Evolutionary conservation across 1,284 basidiomycete species (phyloP).

Genomic region (Cryptococcus sp.): DNA sequence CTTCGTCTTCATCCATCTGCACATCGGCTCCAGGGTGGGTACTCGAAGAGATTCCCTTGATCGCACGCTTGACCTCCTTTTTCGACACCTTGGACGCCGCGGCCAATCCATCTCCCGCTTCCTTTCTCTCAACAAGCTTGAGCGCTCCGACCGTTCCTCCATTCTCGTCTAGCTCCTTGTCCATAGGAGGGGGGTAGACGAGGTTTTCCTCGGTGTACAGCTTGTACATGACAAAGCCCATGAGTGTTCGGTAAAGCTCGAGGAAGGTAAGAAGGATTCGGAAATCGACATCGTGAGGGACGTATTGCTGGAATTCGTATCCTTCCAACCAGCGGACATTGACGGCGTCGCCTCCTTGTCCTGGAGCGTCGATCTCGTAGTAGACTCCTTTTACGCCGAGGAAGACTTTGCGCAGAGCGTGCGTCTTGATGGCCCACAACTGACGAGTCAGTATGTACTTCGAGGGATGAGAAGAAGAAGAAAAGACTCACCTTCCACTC

Average conservation of each 20-base stretch:
- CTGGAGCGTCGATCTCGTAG: conserved; percentile 83
- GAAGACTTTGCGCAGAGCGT: conserved; percentile 83
- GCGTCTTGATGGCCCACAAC: conserved; percentile 87
- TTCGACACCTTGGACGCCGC: conserved; percentile 21
- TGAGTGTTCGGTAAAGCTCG: conserved; percentile 94
- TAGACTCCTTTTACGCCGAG: conserved; percentile 98
- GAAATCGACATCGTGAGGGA: conserved; percentile 93
- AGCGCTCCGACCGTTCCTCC: conserved; percentile 90
- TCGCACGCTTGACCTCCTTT: conserved; percentile 50
- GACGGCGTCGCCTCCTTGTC: conserved; percentile 72
- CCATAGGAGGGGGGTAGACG: conserved; percentile 90
- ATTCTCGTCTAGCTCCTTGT: conserved; percentile 73
- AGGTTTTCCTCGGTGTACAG: conserved; percentile 91
- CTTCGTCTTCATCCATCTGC: conserved; percentile 41
- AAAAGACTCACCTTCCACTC: conserved; percentile 65
- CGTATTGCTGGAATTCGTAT: conserved; percentile 95
- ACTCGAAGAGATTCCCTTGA: conserved; percentile 49
- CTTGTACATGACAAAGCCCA: conserved; percentile 96
- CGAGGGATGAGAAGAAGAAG: neutral
- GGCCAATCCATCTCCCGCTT: conserved; percentile 28
- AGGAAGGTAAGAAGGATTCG: conserved; percentile 98
- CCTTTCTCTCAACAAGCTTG: conserved; percentile 59
- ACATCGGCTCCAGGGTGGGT: conserved; percentile 30
- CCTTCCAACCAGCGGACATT: conserved; percentile 86
- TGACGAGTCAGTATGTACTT: conserved; percentile 52